These are phyloP conservation scores for Corynascus novoguineensis DNA, from an alignment of 495 filamentous ascomycete species.

Conservation along the genomic window DNA sequence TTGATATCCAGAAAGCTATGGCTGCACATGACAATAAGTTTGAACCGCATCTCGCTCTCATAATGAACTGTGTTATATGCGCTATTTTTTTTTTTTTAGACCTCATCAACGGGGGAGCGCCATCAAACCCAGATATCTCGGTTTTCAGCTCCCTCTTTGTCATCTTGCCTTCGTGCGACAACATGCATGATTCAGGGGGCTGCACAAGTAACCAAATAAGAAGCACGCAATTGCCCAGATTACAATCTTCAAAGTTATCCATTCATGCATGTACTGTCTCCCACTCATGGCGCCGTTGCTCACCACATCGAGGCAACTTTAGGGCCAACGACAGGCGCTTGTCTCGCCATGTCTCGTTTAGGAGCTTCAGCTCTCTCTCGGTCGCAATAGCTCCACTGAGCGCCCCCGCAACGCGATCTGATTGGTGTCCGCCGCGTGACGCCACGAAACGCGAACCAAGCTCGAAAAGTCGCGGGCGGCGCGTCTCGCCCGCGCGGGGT, in stretches of 20 bases:
- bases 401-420: background rate
- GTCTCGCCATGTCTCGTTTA: no score
- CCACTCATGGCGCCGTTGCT: background rate
- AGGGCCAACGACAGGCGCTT: background rate
- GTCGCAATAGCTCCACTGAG: background rate
- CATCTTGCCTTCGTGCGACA: no score
- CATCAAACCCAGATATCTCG: no score
- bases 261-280: background rate
- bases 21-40: constrained; percentile 4
- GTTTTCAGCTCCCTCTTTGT: no score
- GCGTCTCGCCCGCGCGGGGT: constrained; percentile 10
- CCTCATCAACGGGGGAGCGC: no score
- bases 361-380: constrained; percentile 1
- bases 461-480: constrained; percentile 24
- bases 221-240: background rate
- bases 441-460: constrained; percentile 15
- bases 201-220: background rate
- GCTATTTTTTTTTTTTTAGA: no score
- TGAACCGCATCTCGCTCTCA: background rate
- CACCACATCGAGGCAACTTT: background rate
- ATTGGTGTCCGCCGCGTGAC: constrained; percentile 5
- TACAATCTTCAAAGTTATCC: background rate
- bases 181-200: no score
- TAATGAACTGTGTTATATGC: no score
- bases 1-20: background rate